Conservation (phyloP, 2,329 filamentous ascomycete genomes). For the Cryphonectria radicalis region DNA sequence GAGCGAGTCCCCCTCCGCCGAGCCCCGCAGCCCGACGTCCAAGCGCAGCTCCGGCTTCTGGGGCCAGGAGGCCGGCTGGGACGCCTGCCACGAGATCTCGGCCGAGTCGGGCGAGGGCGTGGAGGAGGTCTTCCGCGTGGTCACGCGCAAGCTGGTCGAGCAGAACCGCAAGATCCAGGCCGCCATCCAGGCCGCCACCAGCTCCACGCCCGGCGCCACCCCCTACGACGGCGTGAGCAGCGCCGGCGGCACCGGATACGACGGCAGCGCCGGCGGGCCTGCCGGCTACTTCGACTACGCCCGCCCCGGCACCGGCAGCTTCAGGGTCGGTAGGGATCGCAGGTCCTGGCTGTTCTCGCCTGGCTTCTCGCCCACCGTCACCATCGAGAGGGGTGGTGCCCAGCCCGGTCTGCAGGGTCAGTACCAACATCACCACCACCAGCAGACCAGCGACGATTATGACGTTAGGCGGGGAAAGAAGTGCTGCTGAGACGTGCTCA, state of each 20-base stretch:
- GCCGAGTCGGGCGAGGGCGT: conserved; percentile 94
- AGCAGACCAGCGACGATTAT: conserved; percentile 30
- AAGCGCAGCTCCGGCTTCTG: conserved; percentile 79
- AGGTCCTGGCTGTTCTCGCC: conserved; percentile 64
- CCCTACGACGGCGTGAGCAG: conserved; percentile 43
- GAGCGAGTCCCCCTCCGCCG: conserved; percentile 39
- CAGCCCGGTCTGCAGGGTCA: conserved; percentile 31
- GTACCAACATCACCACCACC: conserved; percentile 34
- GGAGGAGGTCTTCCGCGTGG: conserved; percentile 87
- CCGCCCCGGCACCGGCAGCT: conserved; percentile 52
- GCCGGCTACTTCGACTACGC: conserved; percentile 54
- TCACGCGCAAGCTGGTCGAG: conserved; percentile 65
- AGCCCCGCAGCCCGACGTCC: conserved; percentile 63
- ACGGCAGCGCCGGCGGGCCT: conserved; percentile 23
- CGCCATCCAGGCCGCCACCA: conserved; percentile 58
- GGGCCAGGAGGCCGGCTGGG: conserved; percentile 93
- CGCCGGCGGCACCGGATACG: conserved; percentile 27
- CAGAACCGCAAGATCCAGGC: conserved; percentile 67
- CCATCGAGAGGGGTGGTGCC: conserved; percentile 47
- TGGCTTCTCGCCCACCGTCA: conserved; percentile 55
- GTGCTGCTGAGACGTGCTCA: conserved; percentile 25
- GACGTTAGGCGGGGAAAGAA: conserved; percentile 25
- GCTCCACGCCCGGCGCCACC: conserved; percentile 49
- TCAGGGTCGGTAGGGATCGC: conserved; percentile 61
- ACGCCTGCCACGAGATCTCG: conserved; percentile 95